These are phyloP conservation scores for Salix suchowensis DNA, from an alignment of 345 rosid species.

Conservation along the genomic window DNA sequence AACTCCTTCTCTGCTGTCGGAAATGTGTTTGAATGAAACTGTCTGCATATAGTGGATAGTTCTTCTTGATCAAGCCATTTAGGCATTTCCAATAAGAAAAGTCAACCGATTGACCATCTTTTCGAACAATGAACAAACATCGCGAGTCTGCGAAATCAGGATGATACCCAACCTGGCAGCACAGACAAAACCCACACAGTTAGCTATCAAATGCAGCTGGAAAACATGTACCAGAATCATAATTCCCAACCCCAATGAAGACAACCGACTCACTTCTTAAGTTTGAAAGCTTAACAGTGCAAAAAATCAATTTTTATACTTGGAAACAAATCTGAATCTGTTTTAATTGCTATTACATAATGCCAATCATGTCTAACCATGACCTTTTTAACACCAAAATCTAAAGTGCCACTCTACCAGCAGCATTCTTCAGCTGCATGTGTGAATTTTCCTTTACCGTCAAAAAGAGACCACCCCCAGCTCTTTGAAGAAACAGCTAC, in stretches of 20 bases:
- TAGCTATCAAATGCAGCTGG: not conserved
- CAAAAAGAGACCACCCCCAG: not conserved
- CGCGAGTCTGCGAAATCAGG: constrained; percentile 74
- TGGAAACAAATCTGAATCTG: not conserved
- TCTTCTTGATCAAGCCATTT: constrained; percentile 82
- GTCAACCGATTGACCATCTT: constrained; percentile 68
- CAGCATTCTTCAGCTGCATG: not conserved
- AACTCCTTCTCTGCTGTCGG: constrained; percentile 45
- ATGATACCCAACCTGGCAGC: constrained; percentile 71
- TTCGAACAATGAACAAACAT: constrained; percentile 81
- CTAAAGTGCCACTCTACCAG: not conserved
- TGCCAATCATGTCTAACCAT: not conserved
- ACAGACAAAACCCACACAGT: constrained; percentile 7
- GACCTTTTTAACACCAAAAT: not conserved
- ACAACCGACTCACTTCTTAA: not conserved
- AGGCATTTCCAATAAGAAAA: constrained; percentile 99
- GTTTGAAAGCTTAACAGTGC: not conserved
- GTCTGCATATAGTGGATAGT: constrained; percentile 85
- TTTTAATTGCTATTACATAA: not conserved
- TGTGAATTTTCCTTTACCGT: not conserved
- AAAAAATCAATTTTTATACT: not conserved
- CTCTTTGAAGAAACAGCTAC: not conserved
- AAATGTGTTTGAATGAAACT: constrained; percentile 89
- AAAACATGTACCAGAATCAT: not conserved
- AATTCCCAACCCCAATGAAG: not conserved